phyloP scores from a whole-genome alignment of 345 rosid species.

The Cardiospermum halicacabum region DNA sequence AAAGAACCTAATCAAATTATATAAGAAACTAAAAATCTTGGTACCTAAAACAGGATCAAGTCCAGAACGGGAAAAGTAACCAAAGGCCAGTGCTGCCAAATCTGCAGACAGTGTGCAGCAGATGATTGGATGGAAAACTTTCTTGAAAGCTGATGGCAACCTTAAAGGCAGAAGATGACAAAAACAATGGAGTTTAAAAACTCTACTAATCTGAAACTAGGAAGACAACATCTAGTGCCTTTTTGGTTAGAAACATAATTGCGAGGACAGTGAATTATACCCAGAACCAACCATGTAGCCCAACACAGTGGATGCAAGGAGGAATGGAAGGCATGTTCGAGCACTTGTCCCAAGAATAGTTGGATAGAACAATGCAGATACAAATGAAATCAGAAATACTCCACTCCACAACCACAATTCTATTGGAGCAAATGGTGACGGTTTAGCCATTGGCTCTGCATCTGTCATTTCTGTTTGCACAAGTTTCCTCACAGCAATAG shows the following conservation, averaged over 20 bases:
- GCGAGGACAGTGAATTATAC: slow-evolving; percentile 33
- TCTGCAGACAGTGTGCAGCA: slow-evolving; percentile 83
- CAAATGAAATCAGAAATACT: slow-evolving; percentile 65
- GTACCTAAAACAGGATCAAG: slow-evolving; percentile 84
- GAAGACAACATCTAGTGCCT: not conserved
- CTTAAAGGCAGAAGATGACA: slow-evolving; percentile 32
- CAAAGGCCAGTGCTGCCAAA: slow-evolving; percentile 76
- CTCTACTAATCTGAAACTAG: no score
- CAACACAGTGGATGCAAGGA: slow-evolving; percentile 82
- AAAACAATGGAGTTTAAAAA: not conserved
- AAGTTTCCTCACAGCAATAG: slow-evolving; percentile 74
- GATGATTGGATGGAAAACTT: slow-evolving; percentile 79
- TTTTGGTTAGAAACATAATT: not conserved
- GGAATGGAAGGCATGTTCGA: slow-evolving; percentile 83
- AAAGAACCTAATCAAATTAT: not conserved
- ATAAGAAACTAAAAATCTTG: not conserved
- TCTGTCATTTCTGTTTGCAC: slow-evolving; percentile 83
- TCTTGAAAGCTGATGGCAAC: slow-evolving; percentile 72
- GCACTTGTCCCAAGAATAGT: slow-evolving; percentile 73
- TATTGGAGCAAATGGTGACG: slow-evolving; percentile 63
- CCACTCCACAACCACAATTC: slow-evolving; percentile 85
- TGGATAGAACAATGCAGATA: slow-evolving; percentile 57
- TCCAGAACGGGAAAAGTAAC: slow-evolving; percentile 71
- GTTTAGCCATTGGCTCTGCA: slow-evolving; percentile 90
- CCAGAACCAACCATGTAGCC: slow-evolving; percentile 86